phyloP scores from a whole-genome alignment of 139 green algal species.

The Zygnema circumcarinatum region DNA sequence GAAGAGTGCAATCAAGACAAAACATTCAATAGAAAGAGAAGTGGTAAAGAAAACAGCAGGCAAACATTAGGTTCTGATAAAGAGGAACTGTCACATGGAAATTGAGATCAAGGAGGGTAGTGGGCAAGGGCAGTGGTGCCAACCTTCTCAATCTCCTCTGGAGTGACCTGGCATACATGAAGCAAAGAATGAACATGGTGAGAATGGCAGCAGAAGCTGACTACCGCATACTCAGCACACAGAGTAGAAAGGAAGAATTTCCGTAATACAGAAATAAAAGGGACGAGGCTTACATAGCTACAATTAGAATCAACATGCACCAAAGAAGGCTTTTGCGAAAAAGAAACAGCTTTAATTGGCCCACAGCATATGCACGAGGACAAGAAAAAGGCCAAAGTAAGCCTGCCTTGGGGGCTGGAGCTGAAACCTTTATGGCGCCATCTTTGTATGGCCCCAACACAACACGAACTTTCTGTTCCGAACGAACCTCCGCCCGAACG shows the following conservation, averaged over 20 bases:
- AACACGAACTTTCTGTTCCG: constrained; percentile 51
- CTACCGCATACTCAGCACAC: neutral
- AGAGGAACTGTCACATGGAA: too few species aligned
- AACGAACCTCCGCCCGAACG: constrained; percentile 43
- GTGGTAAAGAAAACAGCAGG: neutral
- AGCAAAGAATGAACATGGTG: neutral
- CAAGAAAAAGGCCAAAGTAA: too few species aligned
- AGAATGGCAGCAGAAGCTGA: neutral
- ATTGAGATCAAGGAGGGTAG: too few species aligned
- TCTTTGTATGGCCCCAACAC: constrained; percentile 54
- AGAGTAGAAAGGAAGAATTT: neutral
- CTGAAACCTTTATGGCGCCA: constrained; percentile 45
- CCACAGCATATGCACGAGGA: too few species aligned
- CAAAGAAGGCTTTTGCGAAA: too few species aligned
- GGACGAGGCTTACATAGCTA: neutral
- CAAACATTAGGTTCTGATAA: too few species aligned
- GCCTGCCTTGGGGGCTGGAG: neutral
- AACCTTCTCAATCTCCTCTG: constrained; percentile 35
- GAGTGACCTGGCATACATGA: constrained; percentile 20
- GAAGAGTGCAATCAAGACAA: neutral
- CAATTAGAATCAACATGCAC: too few species aligned
- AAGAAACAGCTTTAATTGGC: too few species aligned
- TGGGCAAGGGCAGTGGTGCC: too few species aligned
- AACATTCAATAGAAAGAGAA: neutral
- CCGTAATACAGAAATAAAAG: neutral